Evolutionary conservation across 129 eudicot species (phyloP), one percentile per base, ranked within the genome.

Genomic region (Chrysanthemum makinoi): DNA sequence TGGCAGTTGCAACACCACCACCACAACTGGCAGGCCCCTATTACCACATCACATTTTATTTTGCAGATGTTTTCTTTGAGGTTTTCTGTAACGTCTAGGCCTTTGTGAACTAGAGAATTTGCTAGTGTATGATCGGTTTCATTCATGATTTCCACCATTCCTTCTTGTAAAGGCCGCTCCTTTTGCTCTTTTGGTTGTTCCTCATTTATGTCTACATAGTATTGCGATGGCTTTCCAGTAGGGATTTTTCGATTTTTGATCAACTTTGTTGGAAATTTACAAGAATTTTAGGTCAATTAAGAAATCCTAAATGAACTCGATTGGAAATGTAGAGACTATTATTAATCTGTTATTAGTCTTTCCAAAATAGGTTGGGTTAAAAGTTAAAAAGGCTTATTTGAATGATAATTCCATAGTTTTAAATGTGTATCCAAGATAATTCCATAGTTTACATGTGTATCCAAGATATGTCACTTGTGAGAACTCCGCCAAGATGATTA

Each of bases 11-110:
- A 24, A 93, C 96, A 33, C 96, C 96, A 2, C 98, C 98, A 4
- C 98, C 96, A 57, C 87, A 85, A 57, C 98, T n/a, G n/a, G n/a
- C 98, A 0, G 98, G 89, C 17, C 98, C 98, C 85, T 19, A 93
- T 83, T 18, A 93, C 98, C 39, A 78, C 95, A 56, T 93, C 98
- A 55, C 98, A 93, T 80, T 77, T 69, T 62, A 93, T 77, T 26
- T 65, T 82, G 87, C 74, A 85, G 5, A 60, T 26, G 47, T 85
- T 77, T 28, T 77, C 49, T 58, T 78, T 62, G 24, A 76, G 78
- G 30, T 81, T 79, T 70, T 86, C 82, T 0, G 73, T 80, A 43
- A 87, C 95, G 11, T 63, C 30, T 0, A 93, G 85, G 71, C 91
- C 95, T 72, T 87, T 89, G 14, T 78, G 66, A 11, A 75, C 19